Conservation (phyloP, 2,329 filamentous ascomycete species). For the Microdochium paspali region DNA sequence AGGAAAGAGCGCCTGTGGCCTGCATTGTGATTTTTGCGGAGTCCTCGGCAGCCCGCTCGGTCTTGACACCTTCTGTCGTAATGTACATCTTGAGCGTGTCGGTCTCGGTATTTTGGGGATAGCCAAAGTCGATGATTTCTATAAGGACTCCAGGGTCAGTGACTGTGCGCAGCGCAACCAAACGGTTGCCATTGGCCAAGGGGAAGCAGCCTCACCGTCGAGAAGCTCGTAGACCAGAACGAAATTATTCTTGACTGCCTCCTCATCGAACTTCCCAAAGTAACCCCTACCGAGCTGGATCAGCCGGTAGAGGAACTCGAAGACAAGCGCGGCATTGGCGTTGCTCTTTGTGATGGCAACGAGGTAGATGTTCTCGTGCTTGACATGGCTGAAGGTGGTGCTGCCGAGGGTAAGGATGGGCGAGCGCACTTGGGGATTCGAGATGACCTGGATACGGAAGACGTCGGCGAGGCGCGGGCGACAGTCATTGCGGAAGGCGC, state of each 20-base stretch:
- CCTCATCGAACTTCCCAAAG: constrained; percentile 98
- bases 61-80: constrained; percentile 97
- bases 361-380: constrained; percentile 97
- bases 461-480: constrained; percentile 95
- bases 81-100: constrained; percentile 99
- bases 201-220: constrained; percentile 52
- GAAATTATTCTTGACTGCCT: constrained; percentile 99
- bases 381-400: constrained; percentile 98
- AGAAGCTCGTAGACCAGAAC: constrained; percentile 95
- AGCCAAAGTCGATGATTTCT: constrained; percentile 99
- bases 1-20: constrained; percentile 91
- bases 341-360: constrained; percentile 98
- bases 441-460: constrained; percentile 99
- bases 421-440: constrained; percentile 93
- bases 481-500: constrained; percentile 97
- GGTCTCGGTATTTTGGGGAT: constrained; percentile 97
- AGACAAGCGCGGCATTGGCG: constrained; percentile 94
- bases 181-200: no score
- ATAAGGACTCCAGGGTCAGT: constrained; percentile 6
- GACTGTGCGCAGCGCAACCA: not conserved
- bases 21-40: constrained; percentile 99
- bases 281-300: constrained; percentile 88
- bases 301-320: constrained; percentile 93
- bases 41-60: constrained; percentile 75
- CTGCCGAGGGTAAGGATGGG: constrained; percentile 95